Evolutionary conservation across 805 yeast genomes (phyloP).

Genomic region (Ogataea dorogensis): DNA sequence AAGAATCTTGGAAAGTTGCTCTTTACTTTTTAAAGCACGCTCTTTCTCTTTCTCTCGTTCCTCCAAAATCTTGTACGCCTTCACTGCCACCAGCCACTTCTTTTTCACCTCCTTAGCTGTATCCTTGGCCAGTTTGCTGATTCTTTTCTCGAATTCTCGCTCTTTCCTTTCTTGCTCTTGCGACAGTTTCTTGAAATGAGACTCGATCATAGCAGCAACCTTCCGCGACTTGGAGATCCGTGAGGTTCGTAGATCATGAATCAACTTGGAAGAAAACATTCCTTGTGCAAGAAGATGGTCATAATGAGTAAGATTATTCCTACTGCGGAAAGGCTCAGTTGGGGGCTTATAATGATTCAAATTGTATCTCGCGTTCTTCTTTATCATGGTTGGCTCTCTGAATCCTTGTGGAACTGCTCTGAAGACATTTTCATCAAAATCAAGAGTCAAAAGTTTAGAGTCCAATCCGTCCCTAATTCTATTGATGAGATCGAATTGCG

Average conservation of each 20-base stretch:
- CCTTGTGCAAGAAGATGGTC: conserved; percentile 83
- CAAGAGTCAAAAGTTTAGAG: conserved; percentile 43
- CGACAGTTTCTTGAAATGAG: conserved; percentile 77
- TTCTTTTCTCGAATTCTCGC: conserved; percentile 70
- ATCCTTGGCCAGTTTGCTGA: conserved; percentile 69
- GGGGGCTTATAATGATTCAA: conserved; percentile 33
- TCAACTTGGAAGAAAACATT: conserved; percentile 61
- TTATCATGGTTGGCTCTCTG: conserved; percentile 38
- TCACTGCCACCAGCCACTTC: conserved; percentile 88
- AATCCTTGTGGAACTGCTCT: conserved; percentile 45
- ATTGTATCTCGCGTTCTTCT: conserved; percentile 32
- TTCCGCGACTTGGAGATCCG: conserved; percentile 68
- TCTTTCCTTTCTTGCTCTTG: conserved; percentile 85
- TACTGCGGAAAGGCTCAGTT: conserved; percentile 40
- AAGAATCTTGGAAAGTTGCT: conserved; percentile 80
- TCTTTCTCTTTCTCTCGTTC: conserved; percentile 76
- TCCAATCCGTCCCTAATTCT: conserved; percentile 48
- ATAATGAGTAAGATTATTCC: conserved; percentile 48
- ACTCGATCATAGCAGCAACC: conserved; percentile 79
- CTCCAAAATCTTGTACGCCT: conserved; percentile 70
- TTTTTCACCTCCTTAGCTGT: conserved; percentile 83
- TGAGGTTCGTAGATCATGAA: conserved; percentile 61
- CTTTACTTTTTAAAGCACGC: conserved; percentile 77
- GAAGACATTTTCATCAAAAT: conserved; percentile 42
- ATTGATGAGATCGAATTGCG: conserved; percentile 46